Conservation (phyloP, 441 rosid genomes). For the Biscutella laevigata region DNA sequence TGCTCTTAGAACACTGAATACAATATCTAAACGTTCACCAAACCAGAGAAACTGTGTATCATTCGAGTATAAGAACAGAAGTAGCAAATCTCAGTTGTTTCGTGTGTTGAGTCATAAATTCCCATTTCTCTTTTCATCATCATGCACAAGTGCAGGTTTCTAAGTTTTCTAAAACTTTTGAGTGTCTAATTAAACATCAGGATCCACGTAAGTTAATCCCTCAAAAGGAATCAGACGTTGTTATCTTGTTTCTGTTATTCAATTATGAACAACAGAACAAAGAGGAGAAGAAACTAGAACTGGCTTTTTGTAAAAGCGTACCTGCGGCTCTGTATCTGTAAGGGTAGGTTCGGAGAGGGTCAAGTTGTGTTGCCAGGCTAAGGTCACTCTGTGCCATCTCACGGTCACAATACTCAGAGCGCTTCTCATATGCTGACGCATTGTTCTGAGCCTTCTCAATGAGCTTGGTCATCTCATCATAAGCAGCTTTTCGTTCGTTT, state of each 20-base stretch:
- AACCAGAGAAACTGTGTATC: neutral
- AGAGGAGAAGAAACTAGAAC: neutral
- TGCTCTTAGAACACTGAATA: neutral
- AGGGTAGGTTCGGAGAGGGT: slow-evolving; percentile 67
- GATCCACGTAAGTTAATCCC: neutral
- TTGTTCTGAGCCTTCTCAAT: slow-evolving; percentile 51
- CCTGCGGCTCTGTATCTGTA: slow-evolving; percentile 77
- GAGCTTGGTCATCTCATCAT: slow-evolving; percentile 63
- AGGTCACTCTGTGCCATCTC: slow-evolving; percentile 58
- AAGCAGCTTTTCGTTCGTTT: slow-evolving; percentile 47
- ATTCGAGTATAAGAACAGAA: neutral
- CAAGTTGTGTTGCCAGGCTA: slow-evolving; percentile 50
- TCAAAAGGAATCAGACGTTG: neutral
- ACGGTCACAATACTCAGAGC: slow-evolving; percentile 64
- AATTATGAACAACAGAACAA: neutral
- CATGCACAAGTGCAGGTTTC: neutral
- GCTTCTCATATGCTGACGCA: slow-evolving; percentile 59
- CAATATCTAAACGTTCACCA: neutral
- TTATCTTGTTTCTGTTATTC: neutral
- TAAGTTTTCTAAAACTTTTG: neutral
- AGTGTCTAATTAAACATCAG: neutral
- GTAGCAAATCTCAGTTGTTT: neutral
- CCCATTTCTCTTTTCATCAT: neutral
- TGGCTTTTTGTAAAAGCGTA: too few relatives aligned
- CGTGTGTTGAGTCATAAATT: neutral